Evolutionary conservation across 139 green algal species (phyloP).

Genomic region (Chlorella sp.): DNA sequence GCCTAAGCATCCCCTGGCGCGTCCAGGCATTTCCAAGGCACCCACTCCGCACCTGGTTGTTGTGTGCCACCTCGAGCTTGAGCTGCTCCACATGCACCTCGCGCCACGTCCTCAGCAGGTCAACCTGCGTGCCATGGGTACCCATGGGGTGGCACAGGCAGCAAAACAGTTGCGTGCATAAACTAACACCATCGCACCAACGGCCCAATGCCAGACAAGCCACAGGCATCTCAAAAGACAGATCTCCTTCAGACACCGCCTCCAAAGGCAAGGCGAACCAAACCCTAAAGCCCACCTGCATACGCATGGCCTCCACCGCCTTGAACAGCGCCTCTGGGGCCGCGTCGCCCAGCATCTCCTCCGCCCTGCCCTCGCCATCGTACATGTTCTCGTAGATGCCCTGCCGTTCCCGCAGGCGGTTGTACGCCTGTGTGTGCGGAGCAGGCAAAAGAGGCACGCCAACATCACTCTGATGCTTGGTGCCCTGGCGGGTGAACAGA

Average conservation of each 20-base stretch:
- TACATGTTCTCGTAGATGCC: background rate
- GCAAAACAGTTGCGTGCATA: background rate
- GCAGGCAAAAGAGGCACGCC: no score
- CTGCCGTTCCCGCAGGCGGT: background rate
- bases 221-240: background rate
- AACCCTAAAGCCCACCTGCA: background rate
- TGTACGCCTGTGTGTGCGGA: background rate
- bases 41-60: slow-evolving; percentile 3
- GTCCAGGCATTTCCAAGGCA: no score
- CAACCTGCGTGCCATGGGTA: background rate
- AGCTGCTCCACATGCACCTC: background rate
- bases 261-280: background rate
- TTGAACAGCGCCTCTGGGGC: background rate
- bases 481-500: background rate
- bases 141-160: background rate
- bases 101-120: background rate
- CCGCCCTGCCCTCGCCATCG: background rate
- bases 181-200: background rate
- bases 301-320: background rate
- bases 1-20: no score
- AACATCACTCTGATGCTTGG: background rate
- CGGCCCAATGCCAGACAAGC: background rate
- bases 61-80: slow-evolving; percentile 2
- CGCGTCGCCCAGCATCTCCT: background rate
- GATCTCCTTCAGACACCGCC: background rate